These are phyloP conservation scores for Sugiyamaella japonica DNA, from an alignment of 1,139 yeast species.

Conservation along the genomic window DNA sequence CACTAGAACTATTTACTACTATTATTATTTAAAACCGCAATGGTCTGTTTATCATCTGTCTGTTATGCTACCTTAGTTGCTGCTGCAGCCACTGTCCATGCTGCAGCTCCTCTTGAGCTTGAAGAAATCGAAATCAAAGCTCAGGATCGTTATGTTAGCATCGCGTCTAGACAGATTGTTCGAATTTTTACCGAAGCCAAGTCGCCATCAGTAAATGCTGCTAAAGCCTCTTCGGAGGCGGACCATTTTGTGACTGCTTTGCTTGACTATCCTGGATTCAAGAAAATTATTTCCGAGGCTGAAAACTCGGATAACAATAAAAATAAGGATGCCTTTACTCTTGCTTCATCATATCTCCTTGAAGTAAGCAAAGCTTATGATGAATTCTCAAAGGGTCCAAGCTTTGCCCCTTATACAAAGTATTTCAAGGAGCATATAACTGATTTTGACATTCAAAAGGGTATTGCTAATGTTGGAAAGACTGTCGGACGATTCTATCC, in stretches of 20 bases:
- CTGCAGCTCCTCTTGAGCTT: conserved; percentile 3
- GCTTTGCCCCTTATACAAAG: conserved; percentile 28
- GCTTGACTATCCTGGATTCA: conserved; percentile 28
- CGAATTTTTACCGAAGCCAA: conserved; percentile 20
- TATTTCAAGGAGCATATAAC: conserved; percentile 28
- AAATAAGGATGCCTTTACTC: conserved; percentile 2
- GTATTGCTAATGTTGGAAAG: conserved; percentile 13
- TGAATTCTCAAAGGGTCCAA: conserved; percentile 28
- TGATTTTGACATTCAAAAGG: conserved; percentile 30
- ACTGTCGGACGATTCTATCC: conserved; percentile 19
- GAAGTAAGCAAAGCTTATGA: conserved; percentile 28
- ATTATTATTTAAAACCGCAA: neutral
- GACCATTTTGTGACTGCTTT: conserved; percentile 26
- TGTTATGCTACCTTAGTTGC: conserved; percentile 19
- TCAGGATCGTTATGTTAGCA: conserved; percentile 14
- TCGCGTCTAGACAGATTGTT: conserved; percentile 19
- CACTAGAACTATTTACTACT: neutral
- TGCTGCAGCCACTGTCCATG: conserved; percentile 22
- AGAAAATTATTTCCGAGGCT: conserved; percentile 25
- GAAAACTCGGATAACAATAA: conserved; percentile 2
- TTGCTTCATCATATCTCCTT: conserved; percentile 19
- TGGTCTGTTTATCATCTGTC: conserved; percentile 22
- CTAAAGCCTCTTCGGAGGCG: conserved; percentile 33
- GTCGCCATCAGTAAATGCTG: conserved; percentile 24
- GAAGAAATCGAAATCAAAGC: conserved; percentile 1